Evolutionary conservation across 108 stramenopile species (phyloP), one percentile per base, ranked within the genome.

Genomic region (Cylindrotheca fusiformis): DNA sequence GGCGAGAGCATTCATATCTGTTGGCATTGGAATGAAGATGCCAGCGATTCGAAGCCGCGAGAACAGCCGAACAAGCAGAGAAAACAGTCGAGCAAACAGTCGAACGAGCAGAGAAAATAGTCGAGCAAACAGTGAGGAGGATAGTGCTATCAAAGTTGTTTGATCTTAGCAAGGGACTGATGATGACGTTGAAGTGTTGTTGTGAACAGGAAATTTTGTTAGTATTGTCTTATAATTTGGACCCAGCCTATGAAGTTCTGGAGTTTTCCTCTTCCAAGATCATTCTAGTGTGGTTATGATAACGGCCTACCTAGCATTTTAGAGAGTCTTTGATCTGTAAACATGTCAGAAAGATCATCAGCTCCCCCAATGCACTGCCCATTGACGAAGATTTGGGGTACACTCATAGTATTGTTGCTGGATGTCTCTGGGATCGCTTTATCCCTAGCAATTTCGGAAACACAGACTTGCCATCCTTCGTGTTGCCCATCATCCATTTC

Each of bases 401-500:
- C 60, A 45, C 60, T 61, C 22, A 18, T 48, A 4, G 60, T 61
- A 29, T 61, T 61, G 60, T 61, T 61, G 60, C 28, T 49, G 4
- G 8, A 18, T 4, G 47, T 19, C 21, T 28, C 46, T 19, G 19
- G 21, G 4, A 24, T 22, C 12, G 22, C 60, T 12, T 19, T 27
- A 3, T 31, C 19, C 10, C 36, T 61, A 24, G 60, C 60, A n/a
- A 61, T 8, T 61, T 61, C 10, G 4, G 60, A 3, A 4, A 61
- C 48, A 3, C 28, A 4, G 22, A 3, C 24, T 49, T 61, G 60
- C 60, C 60, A 61, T 21, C 48, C 48, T 17, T 61, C 48, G 26
- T 61, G 47, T 6, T 5, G 12, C 4, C 60, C 60, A 26, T 61
- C 60, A 33, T 61, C 47, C 60, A 61, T 61, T 61, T 61, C 60